Evolutionary conservation across 257 asterid species (phyloP), one percentile per base, ranked within the genome.

Genomic region (Solanum megistacrolobum): DNA sequence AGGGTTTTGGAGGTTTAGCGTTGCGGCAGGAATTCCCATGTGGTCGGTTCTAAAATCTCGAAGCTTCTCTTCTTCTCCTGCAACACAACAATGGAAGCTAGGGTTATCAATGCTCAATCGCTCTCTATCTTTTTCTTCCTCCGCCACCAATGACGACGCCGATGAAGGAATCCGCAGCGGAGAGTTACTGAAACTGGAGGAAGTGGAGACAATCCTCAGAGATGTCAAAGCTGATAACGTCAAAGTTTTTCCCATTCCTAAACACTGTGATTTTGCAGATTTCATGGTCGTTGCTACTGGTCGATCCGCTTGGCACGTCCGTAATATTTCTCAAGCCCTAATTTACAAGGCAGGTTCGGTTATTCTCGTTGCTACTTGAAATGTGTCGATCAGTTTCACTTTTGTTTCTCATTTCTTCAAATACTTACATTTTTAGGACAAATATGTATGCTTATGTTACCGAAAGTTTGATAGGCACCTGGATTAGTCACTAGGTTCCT

Each of bases 291-390:
- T 97, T 86, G 98, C 98, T 91, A 94, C 99, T 3, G 98, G 98
- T 46, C 93, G 98, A 55, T 97, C 99, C 14, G 93, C 96, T 55
- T 96, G 99, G 99, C 99, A 97, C 88, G 99, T 95, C 21, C 96
- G 98, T 41, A 97, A 97, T 39, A 97, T 97, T 87, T 94, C 97
- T 90, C 99, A 96, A 91, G 98, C 99, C 84, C 95, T 96, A 84
- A 76, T 97, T 72, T 93, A 94, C 93, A 88, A 95, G 96, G 99
- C 90, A 92, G 89, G 96, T 92, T 84, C 48, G 60, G 69, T 83
- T 46, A 66, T 62, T 34, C 21, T 74, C 34, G 27, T 65, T 43
- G 36, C 25, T 13, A 39, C 5, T 34, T 27, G 29, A 55, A 86
- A 10, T 43, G 58, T 86, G 31, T 16, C n/a, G 9, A 39, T 21